These are phyloP conservation scores for Sphenostylis stenocarpa DNA, from an alignment of 306 rosid species.

Conservation along the genomic window DNA sequence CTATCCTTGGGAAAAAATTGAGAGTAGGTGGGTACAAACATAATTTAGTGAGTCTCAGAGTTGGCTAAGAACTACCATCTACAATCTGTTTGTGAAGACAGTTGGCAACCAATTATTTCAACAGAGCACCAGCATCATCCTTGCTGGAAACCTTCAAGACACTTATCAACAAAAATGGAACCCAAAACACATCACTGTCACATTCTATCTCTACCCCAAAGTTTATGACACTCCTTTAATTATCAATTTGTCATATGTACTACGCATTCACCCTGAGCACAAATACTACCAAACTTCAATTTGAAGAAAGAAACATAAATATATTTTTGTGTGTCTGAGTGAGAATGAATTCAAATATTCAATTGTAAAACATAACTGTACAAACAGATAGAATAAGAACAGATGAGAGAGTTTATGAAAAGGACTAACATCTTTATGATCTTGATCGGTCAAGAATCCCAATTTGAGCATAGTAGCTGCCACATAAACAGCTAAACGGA, in stretches of 20 bases:
- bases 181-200: constrained; percentile 17
- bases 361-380: neutral
- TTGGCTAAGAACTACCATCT: neutral
- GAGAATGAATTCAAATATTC: constrained; percentile 6
- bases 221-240: neutral
- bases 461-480: constrained; percentile 91
- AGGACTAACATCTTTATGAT: constrained; percentile 56
- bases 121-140: constrained; percentile 34
- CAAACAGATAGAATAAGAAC: neutral
- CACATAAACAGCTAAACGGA: constrained; percentile 65
- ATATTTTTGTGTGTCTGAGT: too few relatives aligned
- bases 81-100: constrained; percentile 37
- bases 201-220: constrained; percentile 2
- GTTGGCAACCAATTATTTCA: constrained; percentile 50
- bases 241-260: neutral
- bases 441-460: constrained; percentile 64
- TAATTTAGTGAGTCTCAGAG: neutral
- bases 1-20: constrained; percentile 5
- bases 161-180: constrained; percentile 9
- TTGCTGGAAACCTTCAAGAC: constrained; percentile 40
- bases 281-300: neutral
- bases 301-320: neutral
- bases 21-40: constrained; percentile 31
- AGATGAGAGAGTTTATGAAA: neutral
- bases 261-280: neutral